phyloP scores from a whole-genome alignment of 768 basidiomycete species.

The Collybia nuda region DNA sequence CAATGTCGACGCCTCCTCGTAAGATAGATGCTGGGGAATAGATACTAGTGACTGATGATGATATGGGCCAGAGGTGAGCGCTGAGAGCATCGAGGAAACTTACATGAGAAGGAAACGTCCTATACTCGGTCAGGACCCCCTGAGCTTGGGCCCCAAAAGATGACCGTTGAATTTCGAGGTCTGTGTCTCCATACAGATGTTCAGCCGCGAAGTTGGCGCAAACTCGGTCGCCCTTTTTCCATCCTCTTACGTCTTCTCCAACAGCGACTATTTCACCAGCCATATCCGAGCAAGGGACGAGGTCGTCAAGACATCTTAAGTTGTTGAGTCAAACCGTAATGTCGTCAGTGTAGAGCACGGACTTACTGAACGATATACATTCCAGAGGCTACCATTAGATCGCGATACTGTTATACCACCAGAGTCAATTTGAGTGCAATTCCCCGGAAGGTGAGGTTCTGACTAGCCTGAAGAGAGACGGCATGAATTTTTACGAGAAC shows the following conservation, averaged over 20 bases:
- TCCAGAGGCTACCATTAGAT: slow-evolving; percentile 41
- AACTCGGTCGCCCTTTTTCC: slow-evolving; percentile 56
- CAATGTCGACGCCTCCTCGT: slow-evolving; percentile 65
- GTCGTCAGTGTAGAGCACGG: not conserved
- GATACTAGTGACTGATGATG: slow-evolving; percentile 42
- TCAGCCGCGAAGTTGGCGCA: slow-evolving; percentile 51
- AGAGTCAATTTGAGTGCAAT: not conserved
- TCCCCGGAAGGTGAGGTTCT: not conserved
- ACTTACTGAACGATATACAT: slow-evolving; percentile 33
- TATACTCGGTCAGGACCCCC: slow-evolving; percentile 56
- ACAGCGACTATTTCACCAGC: slow-evolving; percentile 55
- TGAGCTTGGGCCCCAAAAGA: slow-evolving; percentile 46
- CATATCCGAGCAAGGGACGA: slow-evolving; percentile 45
- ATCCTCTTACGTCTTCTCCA: slow-evolving; percentile 39
- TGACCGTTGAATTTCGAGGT: slow-evolving; percentile 27
- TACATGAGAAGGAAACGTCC: slow-evolving; percentile 46
- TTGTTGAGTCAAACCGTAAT: no score
- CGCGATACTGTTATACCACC: slow-evolving; percentile 41
- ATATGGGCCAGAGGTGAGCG: not conserved
- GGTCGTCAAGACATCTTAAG: slow-evolving; percentile 14
- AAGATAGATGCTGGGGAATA: slow-evolving; percentile 57
- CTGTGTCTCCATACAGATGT: slow-evolving; percentile 46
- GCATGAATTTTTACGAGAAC: slow-evolving; percentile 58
- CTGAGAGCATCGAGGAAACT: no score
- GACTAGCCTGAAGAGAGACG: slow-evolving; percentile 50